Evolutionary conservation across 306 rosid genomes (phyloP), one percentile per base, ranked within the genome.

Genomic region (Trifolium repens): DNA sequence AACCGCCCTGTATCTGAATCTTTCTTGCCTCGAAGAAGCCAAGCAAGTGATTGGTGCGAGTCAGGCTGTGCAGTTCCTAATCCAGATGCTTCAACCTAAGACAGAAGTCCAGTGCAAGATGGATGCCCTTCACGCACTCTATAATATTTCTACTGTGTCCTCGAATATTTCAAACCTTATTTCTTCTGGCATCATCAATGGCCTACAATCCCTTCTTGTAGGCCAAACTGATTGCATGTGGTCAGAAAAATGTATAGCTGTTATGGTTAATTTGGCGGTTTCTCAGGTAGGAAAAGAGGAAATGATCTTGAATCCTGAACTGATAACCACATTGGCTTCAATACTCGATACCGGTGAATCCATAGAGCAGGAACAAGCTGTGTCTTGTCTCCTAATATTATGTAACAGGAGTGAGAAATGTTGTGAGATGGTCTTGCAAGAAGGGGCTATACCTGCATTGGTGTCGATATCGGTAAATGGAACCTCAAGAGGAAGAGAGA

Each of bases 361-460:
- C 35, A 16, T 87, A 6, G 99, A 89, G 86, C 99, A 90, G 78
- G 99, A 96, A 85, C 97, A 92, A 75, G 98, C 97, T 5, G 88
- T 88, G 30, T 85, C 87, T 5, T 96, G 98, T 76, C 93, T 96
- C 35, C 81, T 90, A 54, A 81, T 90, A 82, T 78, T 92, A 84
- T 96, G 99, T 17, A 88, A 84, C 15, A 84, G 88, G 61, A 87
- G 86, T 70, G 98, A 92, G 70, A 81, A 69, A 75, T 96, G 99
- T 80, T 62, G 96, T 71, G 92, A 88, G 58, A 86, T 89, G 96
- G 93, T 96, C 65, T 81, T 96, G 46, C 96, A 92, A 75, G 99
- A 96, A 87, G 99, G 99, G 32, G 98, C 91, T 53, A 96, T 96
- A 69, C 99, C 99, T 24, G 88, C 92, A 61, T 77, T 96, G 87